Percentiles rank a stretch among this genome's conserved stretches.
Evolutionary conservation across 2,329 filamentous ascomycete species (phyloP).

Genomic region (Keithomyces neogunnii): DNA sequence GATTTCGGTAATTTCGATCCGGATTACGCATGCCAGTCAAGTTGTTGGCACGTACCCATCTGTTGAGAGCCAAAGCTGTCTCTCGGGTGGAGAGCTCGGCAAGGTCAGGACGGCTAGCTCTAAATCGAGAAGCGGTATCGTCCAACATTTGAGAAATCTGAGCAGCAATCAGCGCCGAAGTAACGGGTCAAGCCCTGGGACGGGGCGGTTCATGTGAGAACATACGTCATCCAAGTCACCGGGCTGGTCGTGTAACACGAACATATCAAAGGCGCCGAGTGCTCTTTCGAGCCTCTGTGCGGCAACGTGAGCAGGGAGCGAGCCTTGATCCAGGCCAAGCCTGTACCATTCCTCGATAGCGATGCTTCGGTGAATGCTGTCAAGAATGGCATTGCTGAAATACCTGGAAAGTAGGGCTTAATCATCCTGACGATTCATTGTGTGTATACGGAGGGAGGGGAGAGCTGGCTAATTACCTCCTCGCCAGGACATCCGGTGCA

Average conservation of each 20-base stretch:
- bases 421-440: conserved; percentile 1
- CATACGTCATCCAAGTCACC: conserved; percentile 68
- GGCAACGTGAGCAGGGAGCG: conserved; percentile 25
- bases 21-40: conserved; percentile 63
- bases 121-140: conserved; percentile 49
- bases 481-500: conserved; percentile 66
- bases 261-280: conserved; percentile 81
- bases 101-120: conserved; percentile 41
- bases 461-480: conserved; percentile 37
- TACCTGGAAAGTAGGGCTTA: conserved; percentile 42
- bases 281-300: conserved; percentile 55
- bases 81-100: conserved; percentile 50
- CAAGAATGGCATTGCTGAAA: conserved; percentile 65
- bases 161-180: conserved; percentile 5
- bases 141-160: conserved; percentile 60
- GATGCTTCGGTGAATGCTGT: conserved; percentile 70
- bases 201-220: neutral
- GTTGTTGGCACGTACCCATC: conserved; percentile 59
- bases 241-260: conserved; percentile 64
- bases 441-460: neutral
- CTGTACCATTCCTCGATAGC: conserved; percentile 71
- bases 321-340: conserved; percentile 15
- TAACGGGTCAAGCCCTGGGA: neutral
- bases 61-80: conserved; percentile 59
- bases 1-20: conserved; percentile 61